phyloP scores from a whole-genome alignment of 2,329 filamentous ascomycete species.

The Magnaporthales sp. region DNA sequence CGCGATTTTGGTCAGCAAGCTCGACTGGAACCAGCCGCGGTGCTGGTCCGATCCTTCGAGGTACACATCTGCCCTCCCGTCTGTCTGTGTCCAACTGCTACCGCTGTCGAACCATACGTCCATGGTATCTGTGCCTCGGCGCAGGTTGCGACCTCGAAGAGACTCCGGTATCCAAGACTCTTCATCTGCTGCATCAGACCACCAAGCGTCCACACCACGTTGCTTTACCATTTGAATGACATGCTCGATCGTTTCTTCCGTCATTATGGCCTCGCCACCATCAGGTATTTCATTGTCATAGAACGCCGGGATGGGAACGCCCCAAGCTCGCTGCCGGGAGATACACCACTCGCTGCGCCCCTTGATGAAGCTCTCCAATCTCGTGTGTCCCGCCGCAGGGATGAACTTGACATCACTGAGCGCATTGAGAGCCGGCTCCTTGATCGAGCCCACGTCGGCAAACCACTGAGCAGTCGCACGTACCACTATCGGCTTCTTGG shows the following conservation, averaged over 20 bases:
- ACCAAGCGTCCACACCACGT: slow-evolving; percentile 88
- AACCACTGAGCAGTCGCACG: slow-evolving; percentile 97
- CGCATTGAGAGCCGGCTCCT: slow-evolving; percentile 60
- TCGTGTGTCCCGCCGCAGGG: slow-evolving; percentile 61
- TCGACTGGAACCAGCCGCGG: slow-evolving; percentile 97
- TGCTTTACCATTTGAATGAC: slow-evolving; percentile 71
- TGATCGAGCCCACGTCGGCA: slow-evolving; percentile 80
- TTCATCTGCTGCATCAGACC: slow-evolving; percentile 72
- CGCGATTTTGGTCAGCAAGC: slow-evolving; percentile 77
- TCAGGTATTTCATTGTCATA: slow-evolving; percentile 55
- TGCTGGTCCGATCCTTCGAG: slow-evolving; percentile 95
- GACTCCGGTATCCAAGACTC: slow-evolving; percentile 65
- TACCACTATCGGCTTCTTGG: slow-evolving; percentile 84
- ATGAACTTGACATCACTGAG: slow-evolving; percentile 69
- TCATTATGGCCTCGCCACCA: slow-evolving; percentile 73
- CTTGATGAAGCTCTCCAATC: slow-evolving; percentile 78
- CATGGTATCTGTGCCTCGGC: slow-evolving; percentile 89
- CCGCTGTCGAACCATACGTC: slow-evolving; percentile 99
- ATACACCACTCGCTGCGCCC: slow-evolving; percentile 96
- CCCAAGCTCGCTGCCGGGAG: slow-evolving; percentile 91
- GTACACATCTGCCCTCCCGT: slow-evolving; percentile 68
- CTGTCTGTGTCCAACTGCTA: slow-evolving; percentile 69
- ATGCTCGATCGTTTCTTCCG: slow-evolving; percentile 69
- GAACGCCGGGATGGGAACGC: slow-evolving; percentile 87
- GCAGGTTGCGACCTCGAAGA: slow-evolving; percentile 49